Conservation (phyloP, 1,139 yeast species). For the Nakaseomyces sp. region DNA sequence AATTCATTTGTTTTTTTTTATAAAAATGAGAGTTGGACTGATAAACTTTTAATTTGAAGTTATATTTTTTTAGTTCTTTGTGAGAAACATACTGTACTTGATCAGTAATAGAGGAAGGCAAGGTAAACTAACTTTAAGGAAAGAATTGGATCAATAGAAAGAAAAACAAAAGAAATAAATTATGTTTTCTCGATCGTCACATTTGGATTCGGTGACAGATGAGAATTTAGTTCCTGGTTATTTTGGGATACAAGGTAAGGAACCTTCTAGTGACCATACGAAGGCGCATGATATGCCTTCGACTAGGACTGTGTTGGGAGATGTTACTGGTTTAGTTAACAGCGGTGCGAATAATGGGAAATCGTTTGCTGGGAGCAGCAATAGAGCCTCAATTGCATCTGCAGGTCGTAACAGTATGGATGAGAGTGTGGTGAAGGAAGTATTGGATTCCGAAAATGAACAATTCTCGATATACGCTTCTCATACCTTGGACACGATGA, state of each 20-base stretch:
- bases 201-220: conserved; percentile 4
- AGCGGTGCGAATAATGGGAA: conserved; percentile 10
- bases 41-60: neutral
- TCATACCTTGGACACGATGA: neutral
- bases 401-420: neutral
- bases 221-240: conserved; percentile 3
- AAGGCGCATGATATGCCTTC: conserved; percentile 6
- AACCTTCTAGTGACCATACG: neutral
- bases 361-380: neutral
- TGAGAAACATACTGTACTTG: too few relatives aligned
- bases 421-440: neutral
- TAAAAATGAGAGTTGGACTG: too few relatives aligned
- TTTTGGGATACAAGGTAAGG: neutral
- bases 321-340: conserved; percentile 25
- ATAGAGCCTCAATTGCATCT: neutral
- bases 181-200: conserved; percentile 3
- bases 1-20: too few relatives aligned
- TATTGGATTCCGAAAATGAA: neutral
- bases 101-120: too few relatives aligned
- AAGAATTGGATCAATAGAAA: neutral
- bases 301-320: conserved; percentile 21
- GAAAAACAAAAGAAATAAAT: neutral
- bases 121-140: too few relatives aligned
- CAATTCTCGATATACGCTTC: neutral
- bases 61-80: too few relatives aligned